phyloP scores from a whole-genome alignment of 768 basidiomycete species.

The Strobilomyces echinocephalus region DNA sequence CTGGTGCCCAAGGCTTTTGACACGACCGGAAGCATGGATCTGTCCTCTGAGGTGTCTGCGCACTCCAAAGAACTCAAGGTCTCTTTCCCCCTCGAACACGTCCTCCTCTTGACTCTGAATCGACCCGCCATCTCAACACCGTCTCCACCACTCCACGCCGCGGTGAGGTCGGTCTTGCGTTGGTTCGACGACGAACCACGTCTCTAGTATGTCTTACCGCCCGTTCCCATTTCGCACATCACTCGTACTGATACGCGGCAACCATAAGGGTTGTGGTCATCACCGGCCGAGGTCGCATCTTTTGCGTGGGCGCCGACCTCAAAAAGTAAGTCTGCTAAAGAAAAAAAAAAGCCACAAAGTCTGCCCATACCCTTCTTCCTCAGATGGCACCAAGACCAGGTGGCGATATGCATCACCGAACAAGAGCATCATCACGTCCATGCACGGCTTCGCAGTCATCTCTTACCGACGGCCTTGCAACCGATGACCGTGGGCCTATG shows the following conservation, averaged over 20 bases:
- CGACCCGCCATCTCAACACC: slow-evolving; percentile 67
- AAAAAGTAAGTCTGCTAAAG: slow-evolving; percentile 49
- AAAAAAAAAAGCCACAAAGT: neutral
- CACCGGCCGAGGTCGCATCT: slow-evolving; percentile 67
- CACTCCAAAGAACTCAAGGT: slow-evolving; percentile 37
- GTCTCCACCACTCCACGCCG: slow-evolving; percentile 58
- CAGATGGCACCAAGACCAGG: slow-evolving; percentile 60
- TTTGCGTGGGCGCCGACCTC: slow-evolving; percentile 80
- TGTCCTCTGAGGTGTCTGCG: slow-evolving; percentile 13
- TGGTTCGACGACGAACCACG: slow-evolving; percentile 73
- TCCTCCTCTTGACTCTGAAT: slow-evolving; percentile 56
- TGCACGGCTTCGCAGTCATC: slow-evolving; percentile 67
- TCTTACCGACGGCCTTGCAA: slow-evolving; percentile 61
- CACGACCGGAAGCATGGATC: neutral
- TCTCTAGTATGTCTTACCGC: slow-evolving; percentile 55
- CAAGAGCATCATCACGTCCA: slow-evolving; percentile 38
- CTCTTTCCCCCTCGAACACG: slow-evolving; percentile 45
- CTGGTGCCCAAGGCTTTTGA: neutral
- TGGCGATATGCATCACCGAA: slow-evolving; percentile 40
- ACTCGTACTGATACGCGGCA: neutral
- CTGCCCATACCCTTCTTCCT: neutral
- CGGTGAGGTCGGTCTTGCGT: slow-evolving; percentile 44
- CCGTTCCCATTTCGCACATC: neutral
- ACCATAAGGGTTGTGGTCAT: slow-evolving; percentile 62
- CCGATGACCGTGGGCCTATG: slow-evolving; percentile 71